A percentile compares a stretch with the other conserved stretches of the same genome.
These are phyloP conservation scores for Domatiomyces catenatus DNA, from an alignment of 2,329 filamentous ascomycete genomes.

Conservation along the genomic window DNA sequence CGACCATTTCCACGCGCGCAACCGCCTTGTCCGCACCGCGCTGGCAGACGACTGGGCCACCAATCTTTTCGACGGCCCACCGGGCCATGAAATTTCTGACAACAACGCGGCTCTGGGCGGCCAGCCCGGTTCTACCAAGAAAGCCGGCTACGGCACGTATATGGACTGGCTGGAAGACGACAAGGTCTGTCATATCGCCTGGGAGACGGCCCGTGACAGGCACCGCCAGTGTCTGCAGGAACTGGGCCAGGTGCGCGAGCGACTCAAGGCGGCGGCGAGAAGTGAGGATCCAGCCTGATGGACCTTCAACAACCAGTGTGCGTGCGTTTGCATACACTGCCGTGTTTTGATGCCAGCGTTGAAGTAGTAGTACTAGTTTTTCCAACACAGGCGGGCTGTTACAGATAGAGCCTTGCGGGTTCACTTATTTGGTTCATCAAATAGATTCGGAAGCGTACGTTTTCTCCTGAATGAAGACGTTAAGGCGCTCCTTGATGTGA, in stretches of 20 bases:
- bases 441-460: too few species aligned
- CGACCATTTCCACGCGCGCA: slow-evolving; percentile 39
- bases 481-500: too few species aligned
- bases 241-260: slow-evolving; percentile 23
- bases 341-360: not conserved
- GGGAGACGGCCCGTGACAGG: slow-evolving; percentile 32
- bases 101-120: too few species aligned
- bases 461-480: too few species aligned
- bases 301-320: not conserved
- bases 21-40: slow-evolving; percentile 31
- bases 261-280: not conserved
- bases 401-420: too few species aligned
- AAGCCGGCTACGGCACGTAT: slow-evolving; percentile 31
- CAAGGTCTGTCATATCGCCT: slow-evolving; percentile 30
- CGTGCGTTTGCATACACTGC: too few species aligned
- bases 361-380: too few species aligned
- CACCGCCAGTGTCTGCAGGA: slow-evolving; percentile 29
- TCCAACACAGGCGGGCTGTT: too few species aligned
- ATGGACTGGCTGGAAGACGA: slow-evolving; percentile 32
- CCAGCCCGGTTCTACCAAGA: slow-evolving; percentile 10
- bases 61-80: slow-evolving; percentile 28
- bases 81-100: slow-evolving; percentile 17
- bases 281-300: not conserved
- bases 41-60: slow-evolving; percentile 36
- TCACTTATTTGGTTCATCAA: too few species aligned